Evolutionary conservation across 176 grass and related monocot genomes (phyloP).

Genomic region (Thinopyrum elongatum): DNA sequence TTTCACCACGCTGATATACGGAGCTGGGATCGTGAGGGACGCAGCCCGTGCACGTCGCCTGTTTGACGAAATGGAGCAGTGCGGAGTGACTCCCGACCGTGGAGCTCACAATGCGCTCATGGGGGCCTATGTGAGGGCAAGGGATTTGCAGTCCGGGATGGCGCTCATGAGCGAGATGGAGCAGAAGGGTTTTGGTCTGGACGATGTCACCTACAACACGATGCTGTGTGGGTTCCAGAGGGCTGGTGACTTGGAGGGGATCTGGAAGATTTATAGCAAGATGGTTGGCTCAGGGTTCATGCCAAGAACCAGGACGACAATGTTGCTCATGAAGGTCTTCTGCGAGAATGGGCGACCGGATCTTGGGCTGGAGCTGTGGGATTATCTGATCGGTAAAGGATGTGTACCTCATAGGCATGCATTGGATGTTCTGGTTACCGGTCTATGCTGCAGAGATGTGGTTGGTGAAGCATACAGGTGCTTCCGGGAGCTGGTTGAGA

Average conservation of each 20-base stretch:
- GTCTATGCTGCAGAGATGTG: constrained; percentile 75
- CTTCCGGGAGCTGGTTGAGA: constrained; percentile 58
- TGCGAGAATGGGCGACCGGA: constrained; percentile 68
- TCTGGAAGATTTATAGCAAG: constrained; percentile 73
- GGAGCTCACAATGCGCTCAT: constrained; percentile 77
- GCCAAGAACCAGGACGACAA: constrained; percentile 70
- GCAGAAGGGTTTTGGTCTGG: constrained; percentile 45
- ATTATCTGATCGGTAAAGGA: constrained; percentile 72
- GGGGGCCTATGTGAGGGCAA: constrained; percentile 55
- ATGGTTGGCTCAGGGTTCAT: constrained; percentile 57
- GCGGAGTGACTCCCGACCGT: constrained; percentile 54
- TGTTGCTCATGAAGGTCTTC: constrained; percentile 88
- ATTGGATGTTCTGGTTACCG: constrained; percentile 69
- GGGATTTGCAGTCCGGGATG: constrained; percentile 62
- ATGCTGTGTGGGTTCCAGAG: constrained; percentile 77
- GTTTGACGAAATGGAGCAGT: constrained; percentile 71
- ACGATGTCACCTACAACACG: constrained; percentile 82
- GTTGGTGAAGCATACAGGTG: constrained; percentile 61
- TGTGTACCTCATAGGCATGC: constrained; percentile 80
- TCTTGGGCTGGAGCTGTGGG: constrained; percentile 71
- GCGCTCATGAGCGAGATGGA: constrained; percentile 68
- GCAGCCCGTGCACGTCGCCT: constrained; percentile 32
- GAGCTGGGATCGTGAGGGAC: constrained; percentile 63
- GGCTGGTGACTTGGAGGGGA: constrained; percentile 60
- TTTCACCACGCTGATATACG: constrained; percentile 75